Evolutionary conservation across 83 land plant genomes (phyloP).

Genomic region (Larix sibirica): DNA sequence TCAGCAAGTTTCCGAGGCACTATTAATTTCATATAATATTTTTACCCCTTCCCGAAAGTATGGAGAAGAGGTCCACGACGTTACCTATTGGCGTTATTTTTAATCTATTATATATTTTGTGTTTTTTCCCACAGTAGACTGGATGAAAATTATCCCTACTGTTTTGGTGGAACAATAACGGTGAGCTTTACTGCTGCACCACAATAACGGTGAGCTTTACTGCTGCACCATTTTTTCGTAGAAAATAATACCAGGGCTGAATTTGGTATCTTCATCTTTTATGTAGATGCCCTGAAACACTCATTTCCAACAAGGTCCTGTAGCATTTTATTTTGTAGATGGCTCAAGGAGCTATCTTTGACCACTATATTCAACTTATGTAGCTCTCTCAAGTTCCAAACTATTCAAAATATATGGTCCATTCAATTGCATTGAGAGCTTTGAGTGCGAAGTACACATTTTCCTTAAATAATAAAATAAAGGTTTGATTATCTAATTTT

Average conservation of each 20-base stretch:
- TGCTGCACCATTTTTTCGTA: background rate
- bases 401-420: background rate
- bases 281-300: background rate
- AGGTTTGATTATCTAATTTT: no score
- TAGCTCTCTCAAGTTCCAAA: background rate
- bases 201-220: no score
- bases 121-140: background rate
- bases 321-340: background rate
- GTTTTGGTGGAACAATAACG: constrained; percentile 1
- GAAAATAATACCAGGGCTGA: background rate
- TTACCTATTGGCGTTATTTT: background rate
- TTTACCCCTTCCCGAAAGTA: background rate
- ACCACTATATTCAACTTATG: background rate
- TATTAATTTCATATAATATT: background rate
- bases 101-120: background rate
- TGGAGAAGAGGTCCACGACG: background rate
- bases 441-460: background rate
- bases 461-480: no score
- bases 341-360: background rate
- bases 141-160: constrained; percentile 2
- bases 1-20: constrained; percentile 2
- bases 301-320: background rate
- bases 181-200: background rate
- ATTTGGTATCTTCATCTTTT: background rate
- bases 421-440: background rate